These are phyloP conservation scores for Chlorella sp. DNA, from an alignment of 139 green algal species.

Conservation along the genomic window DNA sequence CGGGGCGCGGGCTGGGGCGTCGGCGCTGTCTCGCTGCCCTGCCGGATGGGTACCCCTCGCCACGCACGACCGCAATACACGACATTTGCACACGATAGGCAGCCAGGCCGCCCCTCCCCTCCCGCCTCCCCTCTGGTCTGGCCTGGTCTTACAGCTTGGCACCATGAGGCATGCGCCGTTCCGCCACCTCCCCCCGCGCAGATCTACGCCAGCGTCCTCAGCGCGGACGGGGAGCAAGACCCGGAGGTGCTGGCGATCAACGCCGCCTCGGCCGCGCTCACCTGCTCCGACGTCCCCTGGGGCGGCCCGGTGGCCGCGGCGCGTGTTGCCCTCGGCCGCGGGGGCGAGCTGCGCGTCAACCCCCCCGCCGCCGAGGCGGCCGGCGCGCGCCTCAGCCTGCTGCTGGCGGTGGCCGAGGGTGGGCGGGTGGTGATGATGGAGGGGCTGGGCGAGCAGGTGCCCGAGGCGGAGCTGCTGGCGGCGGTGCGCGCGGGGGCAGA, in stretches of 20 bases:
- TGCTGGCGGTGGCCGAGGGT: constrained; percentile 61
- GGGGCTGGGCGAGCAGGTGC: constrained; percentile 41
- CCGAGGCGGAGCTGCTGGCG: constrained; percentile 28
- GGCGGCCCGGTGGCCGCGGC: constrained; percentile 65
- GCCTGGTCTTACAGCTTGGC: too few species aligned
- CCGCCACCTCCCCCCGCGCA: constrained; percentile 18
- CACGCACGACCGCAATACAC: too few species aligned
- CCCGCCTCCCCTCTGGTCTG: too few species aligned
- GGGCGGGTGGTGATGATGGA: constrained; percentile 63
- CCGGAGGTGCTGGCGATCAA: constrained; percentile 76
- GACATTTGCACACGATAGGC: too few species aligned
- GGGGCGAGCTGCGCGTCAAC: constrained; percentile 17
- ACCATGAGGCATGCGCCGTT: not conserved
- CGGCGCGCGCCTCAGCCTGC: constrained; percentile 35
- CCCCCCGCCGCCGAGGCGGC: constrained; percentile 22
- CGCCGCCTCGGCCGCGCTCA: constrained; percentile 71
- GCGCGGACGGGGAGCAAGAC: constrained; percentile 54
- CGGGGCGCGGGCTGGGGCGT: too few species aligned
- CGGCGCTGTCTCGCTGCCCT: too few species aligned
- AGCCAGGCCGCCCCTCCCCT: too few species aligned
- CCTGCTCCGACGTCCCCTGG: constrained; percentile 70
- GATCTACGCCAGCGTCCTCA: constrained; percentile 53
- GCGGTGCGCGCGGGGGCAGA: constrained; percentile 30
- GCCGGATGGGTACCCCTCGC: too few species aligned
- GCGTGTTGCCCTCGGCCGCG: constrained; percentile 25